A percentile compares a stretch with the other conserved stretches of the same genome.
phyloP scores from a whole-genome alignment of 2,329 filamentous ascomycete species.

The Aspergillus versicolor region DNA sequence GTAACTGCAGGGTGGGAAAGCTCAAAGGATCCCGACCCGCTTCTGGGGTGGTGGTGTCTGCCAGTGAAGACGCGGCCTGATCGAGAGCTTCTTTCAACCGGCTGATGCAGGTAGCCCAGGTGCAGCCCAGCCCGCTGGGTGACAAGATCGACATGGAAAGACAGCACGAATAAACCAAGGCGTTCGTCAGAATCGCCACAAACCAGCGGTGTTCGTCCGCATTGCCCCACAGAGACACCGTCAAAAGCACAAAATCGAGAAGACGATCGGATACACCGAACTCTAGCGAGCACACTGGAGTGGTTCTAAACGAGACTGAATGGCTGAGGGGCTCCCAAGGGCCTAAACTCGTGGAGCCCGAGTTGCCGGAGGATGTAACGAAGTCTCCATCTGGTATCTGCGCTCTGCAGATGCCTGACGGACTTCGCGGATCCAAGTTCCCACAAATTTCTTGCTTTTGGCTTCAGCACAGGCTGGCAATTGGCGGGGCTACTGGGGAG shows the following conservation, averaged over 20 bases:
- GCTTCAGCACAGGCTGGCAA: slow-evolving; percentile 1
- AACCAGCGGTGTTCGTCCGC: slow-evolving; percentile 5
- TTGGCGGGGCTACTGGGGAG: slow-evolving; percentile 9
- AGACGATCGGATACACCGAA: slow-evolving; percentile 12
- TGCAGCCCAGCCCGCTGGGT: slow-evolving; percentile 13
- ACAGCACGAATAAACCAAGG: slow-evolving; percentile 15
- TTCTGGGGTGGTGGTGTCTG: slow-evolving; percentile 6
- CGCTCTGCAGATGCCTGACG: background rate
- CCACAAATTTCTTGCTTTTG: slow-evolving; percentile 14
- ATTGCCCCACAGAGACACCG: slow-evolving; percentile 15
- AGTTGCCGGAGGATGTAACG: background rate
- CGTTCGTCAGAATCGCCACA: slow-evolving; percentile 21
- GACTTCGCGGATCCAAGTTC: slow-evolving; percentile 8
- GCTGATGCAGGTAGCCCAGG: background rate
- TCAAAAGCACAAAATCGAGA: slow-evolving; percentile 5
- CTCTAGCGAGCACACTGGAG: background rate
- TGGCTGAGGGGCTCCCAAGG: background rate
- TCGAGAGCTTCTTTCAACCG: slow-evolving; percentile 8
- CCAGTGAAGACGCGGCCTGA: slow-evolving; percentile 12
- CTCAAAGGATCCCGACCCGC: slow-evolving; percentile 10
- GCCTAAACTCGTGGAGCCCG: slow-evolving; percentile 7
- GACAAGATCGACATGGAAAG: slow-evolving; percentile 14
- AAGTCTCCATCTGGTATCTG: no score
- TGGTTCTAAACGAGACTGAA: background rate
- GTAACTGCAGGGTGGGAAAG: slow-evolving; percentile 1